Evolutionary conservation across 2,329 filamentous ascomycete species (phyloP).

Genomic region (Biscogniauxia sp.): DNA sequence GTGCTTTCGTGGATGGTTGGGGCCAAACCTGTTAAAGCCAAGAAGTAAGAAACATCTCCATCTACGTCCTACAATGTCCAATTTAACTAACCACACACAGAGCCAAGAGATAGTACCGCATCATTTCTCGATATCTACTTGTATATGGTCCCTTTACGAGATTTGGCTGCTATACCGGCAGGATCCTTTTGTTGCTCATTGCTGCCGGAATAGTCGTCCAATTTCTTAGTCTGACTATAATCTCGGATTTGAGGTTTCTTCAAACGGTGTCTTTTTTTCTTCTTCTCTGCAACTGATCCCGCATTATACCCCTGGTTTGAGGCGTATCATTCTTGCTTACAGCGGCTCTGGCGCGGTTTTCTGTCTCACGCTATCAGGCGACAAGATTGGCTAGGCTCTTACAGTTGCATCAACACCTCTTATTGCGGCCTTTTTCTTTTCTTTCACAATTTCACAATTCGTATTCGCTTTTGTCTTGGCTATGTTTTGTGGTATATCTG

Average conservation of each 20-base stretch:
- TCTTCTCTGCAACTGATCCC: slow-evolving; percentile 25
- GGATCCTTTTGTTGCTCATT: slow-evolving; percentile 8
- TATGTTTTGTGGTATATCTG: slow-evolving; percentile 6
- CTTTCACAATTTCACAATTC: slow-evolving; percentile 1
- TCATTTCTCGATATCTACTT: background rate
- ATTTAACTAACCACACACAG: slow-evolving; percentile 12
- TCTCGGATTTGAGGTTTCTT: slow-evolving; percentile 19
- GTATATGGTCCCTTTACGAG: background rate
- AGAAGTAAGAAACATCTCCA: slow-evolving; percentile 28
- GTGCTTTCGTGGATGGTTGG: slow-evolving; percentile 35
- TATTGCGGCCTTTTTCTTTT: slow-evolving; percentile 16
- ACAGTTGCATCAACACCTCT: slow-evolving; percentile 8
- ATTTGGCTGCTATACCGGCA: slow-evolving; percentile 2
- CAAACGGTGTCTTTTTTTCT: slow-evolving; percentile 14
- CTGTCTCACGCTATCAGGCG: slow-evolving; percentile 13
- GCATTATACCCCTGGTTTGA: slow-evolving; percentile 33
- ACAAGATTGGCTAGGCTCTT: slow-evolving; percentile 3
- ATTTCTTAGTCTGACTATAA: slow-evolving; percentile 8
- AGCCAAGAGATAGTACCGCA: slow-evolving; percentile 1
- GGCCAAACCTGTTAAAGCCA: slow-evolving; percentile 29
- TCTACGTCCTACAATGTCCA: slow-evolving; percentile 5
- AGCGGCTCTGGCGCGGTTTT: slow-evolving; percentile 26
- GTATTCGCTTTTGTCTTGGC: slow-evolving; percentile 3
- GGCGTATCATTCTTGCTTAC: slow-evolving; percentile 23
- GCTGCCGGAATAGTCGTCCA: background rate